Evolutionary conservation across 2,329 filamentous ascomycete genomes (phyloP), one percentile per base, ranked within the genome.

Genomic region (Leptosphaerulina australis): DNA sequence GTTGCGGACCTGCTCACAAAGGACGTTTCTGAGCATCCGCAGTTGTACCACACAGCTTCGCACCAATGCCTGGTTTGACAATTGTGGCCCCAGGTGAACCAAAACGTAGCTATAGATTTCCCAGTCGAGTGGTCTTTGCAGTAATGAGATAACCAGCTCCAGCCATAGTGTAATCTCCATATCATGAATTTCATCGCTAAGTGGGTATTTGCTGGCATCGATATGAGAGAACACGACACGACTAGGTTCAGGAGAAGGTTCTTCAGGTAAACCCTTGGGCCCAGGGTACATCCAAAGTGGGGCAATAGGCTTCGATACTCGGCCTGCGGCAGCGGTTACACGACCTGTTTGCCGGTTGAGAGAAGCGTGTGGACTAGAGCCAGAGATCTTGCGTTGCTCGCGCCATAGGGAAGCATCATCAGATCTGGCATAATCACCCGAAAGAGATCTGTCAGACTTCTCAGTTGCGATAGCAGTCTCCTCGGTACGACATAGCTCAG

Each of bases 41-140:
- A 99, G 83, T 52, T 95, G 86, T 2, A 84, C 80, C 28, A 90
- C 84, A 5, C 90, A 85, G 44, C 82, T 85, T 53, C 81, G 81
- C 69, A 97, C 97, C 11, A 97, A 79, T 10, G 90, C 87, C 66
- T 94, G 91, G 62, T 99, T 99, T 70, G 87, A 89, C 17, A 99
- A 79, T 64, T 97, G 93, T 21, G 90, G 88, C 1, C 91, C 89
- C 8, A 97, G 77, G 70, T 96, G 90, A 5, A 91, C 88, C 22
- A 99, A 78, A 14, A 93, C 83, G 68, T 93, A 97, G 72, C 90
- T 93, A 77, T 96, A 96, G 1, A 96, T 79, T 68, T 97, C 91
- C 92, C 93, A 97, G 55, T 94, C 87, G 37, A 84, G 83, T 30
- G 87, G 88, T 46, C 85, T 81, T 58, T 88, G 84, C 33, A 96